Evolutionary conservation across 495 filamentous ascomycete genomes (phyloP), one percentile per base, ranked within the genome.

Genomic region (Penicillium arizonense): DNA sequence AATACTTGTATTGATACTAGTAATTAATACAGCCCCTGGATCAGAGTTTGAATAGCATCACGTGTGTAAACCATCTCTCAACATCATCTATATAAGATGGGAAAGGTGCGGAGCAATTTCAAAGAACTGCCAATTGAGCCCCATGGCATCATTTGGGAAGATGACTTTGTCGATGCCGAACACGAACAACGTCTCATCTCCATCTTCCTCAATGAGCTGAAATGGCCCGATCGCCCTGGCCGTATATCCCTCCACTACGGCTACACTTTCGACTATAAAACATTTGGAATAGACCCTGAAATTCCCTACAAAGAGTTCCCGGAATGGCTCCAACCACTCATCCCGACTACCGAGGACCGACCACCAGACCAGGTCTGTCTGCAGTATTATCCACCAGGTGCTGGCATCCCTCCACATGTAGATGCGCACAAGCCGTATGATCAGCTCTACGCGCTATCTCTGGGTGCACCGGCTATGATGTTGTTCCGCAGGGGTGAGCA

Each of bases 231-330:
- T 36, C 71, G 71, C 42, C 33, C 59, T 2, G 71, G 71, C 4
- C 68, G 71, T 9, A 52, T 67, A 41, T 72, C 71, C 14, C 64
- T 74, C 1, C 71, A 74, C 49, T 74, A 72, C 53, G 71, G 71
- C 59, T 74, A 74, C 51, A 65, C 64, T 24, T 74, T 74, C 58
- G 69, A 74, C 66, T 74, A 74, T 35, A 72, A 72, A 39, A 74
- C 71, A 12, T 74, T 74, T 40, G 68, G 59, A 3, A 62, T 74
- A 34, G 71, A 74, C 39, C 69, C 64, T 0, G 66, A 68, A 1
- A 69, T 74, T 16, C 69, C 68, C 0, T 72, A 66, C 53, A 71
- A 70, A 50, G 61, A 67, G 26, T 74, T 74, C n/a, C 71, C 71
- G 0, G 59, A 55, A 11, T 74, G 71, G 71, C 58, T 74, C 1